These are phyloP conservation scores for Leptographium flavum DNA, from an alignment of 2,329 filamentous ascomycete species.

Conservation along the genomic window DNA sequence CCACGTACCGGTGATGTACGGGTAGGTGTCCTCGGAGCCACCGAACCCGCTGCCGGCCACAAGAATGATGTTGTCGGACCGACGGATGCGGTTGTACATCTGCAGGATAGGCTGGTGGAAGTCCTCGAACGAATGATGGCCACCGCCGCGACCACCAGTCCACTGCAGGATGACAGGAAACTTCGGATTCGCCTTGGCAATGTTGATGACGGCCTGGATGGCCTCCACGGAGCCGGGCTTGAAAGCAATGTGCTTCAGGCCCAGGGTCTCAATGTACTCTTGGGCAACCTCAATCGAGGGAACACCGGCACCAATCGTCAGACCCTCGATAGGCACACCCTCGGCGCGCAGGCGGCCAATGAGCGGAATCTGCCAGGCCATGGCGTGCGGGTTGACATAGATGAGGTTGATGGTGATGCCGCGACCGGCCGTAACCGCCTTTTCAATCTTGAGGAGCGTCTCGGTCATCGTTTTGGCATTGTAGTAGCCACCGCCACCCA, in stretches of 20 bases:
- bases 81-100: constrained; percentile 81
- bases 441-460: constrained; percentile 73
- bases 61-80: constrained; percentile 74
- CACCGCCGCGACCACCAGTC: constrained; percentile 88
- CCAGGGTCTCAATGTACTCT: constrained; percentile 85
- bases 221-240: constrained; percentile 84
- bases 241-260: constrained; percentile 85
- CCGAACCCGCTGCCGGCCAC: constrained; percentile 88
- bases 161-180: constrained; percentile 92
- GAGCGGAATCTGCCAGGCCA: constrained; percentile 85
- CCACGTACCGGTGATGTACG: constrained; percentile 82
- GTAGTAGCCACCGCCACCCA: constrained; percentile 83
- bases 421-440: constrained; percentile 66
- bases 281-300: constrained; percentile 87
- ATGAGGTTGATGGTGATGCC: constrained; percentile 86
- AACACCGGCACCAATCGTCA: constrained; percentile 86
- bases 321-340: constrained; percentile 79
- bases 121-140: constrained; percentile 89
- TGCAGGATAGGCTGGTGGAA: constrained; percentile 85
- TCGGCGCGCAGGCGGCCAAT: constrained; percentile 67
- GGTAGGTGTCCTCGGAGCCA: constrained; percentile 78
- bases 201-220: constrained; percentile 81
- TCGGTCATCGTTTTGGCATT: constrained; percentile 69
- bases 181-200: constrained; percentile 82
- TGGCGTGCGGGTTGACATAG: constrained; percentile 77